Conservation (phyloP, 345 rosid genomes). For the Toxicodendron radicans region DNA sequence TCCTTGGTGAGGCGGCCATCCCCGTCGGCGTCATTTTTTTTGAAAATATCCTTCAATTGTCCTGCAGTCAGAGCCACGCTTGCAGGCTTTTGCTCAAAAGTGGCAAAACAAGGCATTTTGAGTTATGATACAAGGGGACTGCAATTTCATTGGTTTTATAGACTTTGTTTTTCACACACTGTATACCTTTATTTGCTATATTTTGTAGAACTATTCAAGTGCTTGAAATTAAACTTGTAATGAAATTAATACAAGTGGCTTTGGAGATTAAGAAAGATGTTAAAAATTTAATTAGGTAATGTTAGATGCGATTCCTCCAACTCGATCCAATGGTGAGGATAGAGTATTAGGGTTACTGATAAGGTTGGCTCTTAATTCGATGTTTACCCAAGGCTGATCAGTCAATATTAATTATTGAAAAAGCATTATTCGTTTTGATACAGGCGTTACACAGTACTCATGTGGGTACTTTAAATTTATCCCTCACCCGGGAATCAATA, state of each 20-base stretch:
- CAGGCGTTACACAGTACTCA: conserved; percentile 13
- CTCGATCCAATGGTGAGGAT: too few species aligned
- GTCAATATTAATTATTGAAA: too few species aligned
- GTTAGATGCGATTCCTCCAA: not conserved
- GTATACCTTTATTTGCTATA: not conserved
- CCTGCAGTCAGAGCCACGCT: conserved; percentile 8
- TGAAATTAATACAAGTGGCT: not conserved
- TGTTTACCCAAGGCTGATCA: too few species aligned
- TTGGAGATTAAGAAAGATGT: not conserved
- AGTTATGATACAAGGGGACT: not conserved
- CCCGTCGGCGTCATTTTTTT: conserved; percentile 22
- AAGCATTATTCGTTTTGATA: not conserved
- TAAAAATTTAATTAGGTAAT: not conserved
- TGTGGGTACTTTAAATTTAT: too few species aligned
- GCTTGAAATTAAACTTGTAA: too few species aligned
- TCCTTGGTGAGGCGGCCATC: conserved; percentile 27
- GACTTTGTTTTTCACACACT: not conserved
- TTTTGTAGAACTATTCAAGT: too few species aligned
- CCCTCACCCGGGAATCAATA: too few species aligned
- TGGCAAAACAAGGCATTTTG: conserved; percentile 12
- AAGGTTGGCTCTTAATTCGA: too few species aligned
- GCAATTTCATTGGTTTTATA: not conserved
- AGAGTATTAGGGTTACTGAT: too few species aligned
- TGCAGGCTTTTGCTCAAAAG: conserved; percentile 12
- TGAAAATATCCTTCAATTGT: conserved; percentile 25